Percentiles rank a stretch among this genome's conserved stretches.
These are phyloP conservation scores for Aspergillus carlsbadensis DNA, from an alignment of 495 filamentous ascomycete genomes.

Conservation along the genomic window DNA sequence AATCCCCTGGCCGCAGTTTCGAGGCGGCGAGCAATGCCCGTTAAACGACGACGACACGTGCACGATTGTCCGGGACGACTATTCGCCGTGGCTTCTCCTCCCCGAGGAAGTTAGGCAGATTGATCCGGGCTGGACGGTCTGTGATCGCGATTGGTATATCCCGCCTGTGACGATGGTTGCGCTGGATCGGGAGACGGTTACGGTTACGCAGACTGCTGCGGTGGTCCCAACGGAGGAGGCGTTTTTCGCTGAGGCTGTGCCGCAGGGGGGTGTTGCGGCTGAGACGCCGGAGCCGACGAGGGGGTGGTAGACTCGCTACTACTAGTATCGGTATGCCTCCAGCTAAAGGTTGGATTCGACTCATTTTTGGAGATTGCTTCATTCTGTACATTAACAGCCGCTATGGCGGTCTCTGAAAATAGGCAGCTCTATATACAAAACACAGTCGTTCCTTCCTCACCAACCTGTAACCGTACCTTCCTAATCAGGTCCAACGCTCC, in stretches of 20 bases:
- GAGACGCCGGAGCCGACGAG: background rate
- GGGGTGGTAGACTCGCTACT: conserved; percentile 6
- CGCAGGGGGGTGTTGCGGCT: background rate
- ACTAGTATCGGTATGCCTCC: too few species aligned
- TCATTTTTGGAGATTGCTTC: too few species aligned
- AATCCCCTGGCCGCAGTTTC: conserved; percentile 26
- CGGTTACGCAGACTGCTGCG: background rate
- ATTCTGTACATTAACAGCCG: too few species aligned
- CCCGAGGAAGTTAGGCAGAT: conserved; percentile 14
- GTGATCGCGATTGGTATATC: conserved; percentile 20
- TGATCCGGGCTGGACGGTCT: conserved; percentile 16
- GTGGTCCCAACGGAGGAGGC: background rate
- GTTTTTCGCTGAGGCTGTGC: background rate
- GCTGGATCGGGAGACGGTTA: conserved; percentile 6
- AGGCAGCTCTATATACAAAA: too few species aligned
- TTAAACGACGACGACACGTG: conserved; percentile 12
- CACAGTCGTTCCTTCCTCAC: background rate
- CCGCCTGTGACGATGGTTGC: conserved; percentile 22
- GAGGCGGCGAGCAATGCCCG: conserved; percentile 25
- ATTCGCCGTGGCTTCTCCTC: conserved; percentile 9
- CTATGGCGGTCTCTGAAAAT: too few species aligned
- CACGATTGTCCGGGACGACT: conserved; percentile 26
- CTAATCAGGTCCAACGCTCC: too few species aligned
- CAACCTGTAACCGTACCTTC: too few species aligned
- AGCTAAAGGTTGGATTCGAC: too few species aligned